Base-by-base conservation (phyloP, 2,329 filamentous ascomycete species). In the Dactylellina cionopaga region DNA sequence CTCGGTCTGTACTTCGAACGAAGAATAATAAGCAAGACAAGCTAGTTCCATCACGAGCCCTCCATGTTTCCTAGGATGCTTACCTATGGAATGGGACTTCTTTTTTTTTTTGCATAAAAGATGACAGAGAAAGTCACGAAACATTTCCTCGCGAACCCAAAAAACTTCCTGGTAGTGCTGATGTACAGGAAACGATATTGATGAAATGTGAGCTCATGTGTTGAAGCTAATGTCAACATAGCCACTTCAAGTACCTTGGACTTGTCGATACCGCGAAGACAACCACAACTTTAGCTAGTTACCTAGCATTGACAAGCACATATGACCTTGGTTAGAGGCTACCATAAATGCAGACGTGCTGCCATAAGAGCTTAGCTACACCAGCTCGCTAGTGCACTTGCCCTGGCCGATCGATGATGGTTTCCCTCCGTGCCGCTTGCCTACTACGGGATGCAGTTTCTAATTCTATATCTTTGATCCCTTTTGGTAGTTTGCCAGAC, bases 331-430 rank as follows among this genome's bases (percentile, higher is more conserved):
- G 35, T 63, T 71, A 31, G 37, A 47, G 49, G 56, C 31, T 46
- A 49, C 25, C n/a, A 19, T 15, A 37, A 33, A 33, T 55, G 55
- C 43, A n/a, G n/a, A n/a, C n/a, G n/a, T 59, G 66, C 46, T 71
- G 58, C 31, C 44, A 35, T 58, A 63, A 52, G 51, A 64, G 66
- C 66, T 71, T 71, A 63, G 66, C 56, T 70, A 62, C 25, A 37
- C 39, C 47, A 69, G 64, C 56, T 70, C 58, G 49, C 58, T 54
- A 63, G 58, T 37, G 55, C 47, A 15, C 37, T 46, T 63, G 66
- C 66, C 66, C 66, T 63, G 66, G 66, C 66, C 52, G 66, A 71
- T 71, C 65, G 58, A 71, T 71, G 65, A 71, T 71, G 65, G 46
- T 63, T 62, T 71, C 59, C 66, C 66, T 71, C 44, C 66, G 58